A percentile compares a stretch with the other conserved stretches of the same genome.
Conservation (phyloP, 257 asterid genomes). For the Agastache rugosa region DNA sequence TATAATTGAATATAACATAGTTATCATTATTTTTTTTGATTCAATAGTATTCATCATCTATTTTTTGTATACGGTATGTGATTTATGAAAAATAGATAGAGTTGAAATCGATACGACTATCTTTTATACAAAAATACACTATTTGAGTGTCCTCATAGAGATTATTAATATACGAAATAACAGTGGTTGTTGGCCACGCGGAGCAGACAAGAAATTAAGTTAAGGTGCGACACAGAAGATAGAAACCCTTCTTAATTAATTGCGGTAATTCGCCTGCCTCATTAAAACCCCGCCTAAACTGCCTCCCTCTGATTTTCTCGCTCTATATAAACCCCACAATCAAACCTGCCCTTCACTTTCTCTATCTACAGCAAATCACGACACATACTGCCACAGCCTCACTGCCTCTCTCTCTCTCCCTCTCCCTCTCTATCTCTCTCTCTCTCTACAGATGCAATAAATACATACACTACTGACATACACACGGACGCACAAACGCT, state of each 20-base stretch:
- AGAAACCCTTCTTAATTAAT: conserved; percentile 31
- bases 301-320: conserved; percentile 26
- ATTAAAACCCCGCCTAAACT: conserved; percentile 60
- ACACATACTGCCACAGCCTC: conserved; percentile 34
- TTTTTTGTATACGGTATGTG: too few relatives aligned
- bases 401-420: conserved; percentile 15
- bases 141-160: too few relatives aligned
- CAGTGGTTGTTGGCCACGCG: too few relatives aligned
- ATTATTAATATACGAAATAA: too few relatives aligned
- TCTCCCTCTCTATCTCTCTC: conserved; percentile 21
- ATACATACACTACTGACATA: background rate
- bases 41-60: too few relatives aligned
- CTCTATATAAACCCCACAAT: conserved; percentile 37
- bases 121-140: too few relatives aligned
- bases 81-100: too few relatives aligned
- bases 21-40: too few relatives aligned
- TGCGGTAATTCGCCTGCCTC: conserved; percentile 27
- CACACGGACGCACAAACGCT: conserved; percentile 12
- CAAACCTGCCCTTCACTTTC: conserved; percentile 19
- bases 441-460: conserved; percentile 24
- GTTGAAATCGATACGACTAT: too few relatives aligned
- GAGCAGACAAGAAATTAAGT: background rate
- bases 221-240: conserved; percentile 1
- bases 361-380: conserved; percentile 44
- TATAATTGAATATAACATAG: too few relatives aligned